Evolutionary conservation across 177 flowering plant genomes (phyloP), one percentile per base, ranked within the genome.

Genomic region (Telopea speciosissima): DNA sequence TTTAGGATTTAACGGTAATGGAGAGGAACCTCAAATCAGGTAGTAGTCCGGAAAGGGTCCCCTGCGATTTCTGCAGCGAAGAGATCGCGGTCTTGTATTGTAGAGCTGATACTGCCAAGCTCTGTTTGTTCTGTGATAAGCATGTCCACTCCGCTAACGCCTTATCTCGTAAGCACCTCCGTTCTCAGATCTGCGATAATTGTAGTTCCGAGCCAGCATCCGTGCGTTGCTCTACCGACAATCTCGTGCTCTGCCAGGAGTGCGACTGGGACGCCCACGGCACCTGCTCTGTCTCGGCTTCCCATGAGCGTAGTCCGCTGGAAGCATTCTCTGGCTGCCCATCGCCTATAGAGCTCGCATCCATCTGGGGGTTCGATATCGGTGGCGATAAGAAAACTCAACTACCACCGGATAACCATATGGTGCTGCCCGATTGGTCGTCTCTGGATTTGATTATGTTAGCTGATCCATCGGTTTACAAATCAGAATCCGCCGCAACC

Each of bases 71-170:
- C 80, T 91, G 97, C 79, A 76, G 58, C 31, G 82, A 86, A 13
- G 83, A 76, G 28, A 44, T 58, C 3, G 93, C 95, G 21, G 80
- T 91, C 16, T 74, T 91, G 22, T 87, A 80, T 78, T 91, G 97
- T 73, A 63, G 87, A 69, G 93, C 97, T 1, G 99, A 95, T 78
- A 81, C 86, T 0, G 97, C 99, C 3, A 89, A 87, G 84, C 93
- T 95, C n/a, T 95, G 99, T 66, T 72, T 95, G 68, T 65, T 79
- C 66, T 95, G 99, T 72, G 99, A 95, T 79, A 86, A 81, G 4
- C 96, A 87, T 64, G 97, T 92, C n/a, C 99, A 95, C 87, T 86
- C 94, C 2, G 97, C 97, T 4, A 95, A 95, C 81, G 79, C 87
- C 0, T 90, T 95, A 14, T 88, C 97, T 6, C 76, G 75, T 23